These are phyloP conservation scores for Trichoderma asperellum DNA, from an alignment of 2,329 filamentous ascomycete species.

Conservation along the genomic window DNA sequence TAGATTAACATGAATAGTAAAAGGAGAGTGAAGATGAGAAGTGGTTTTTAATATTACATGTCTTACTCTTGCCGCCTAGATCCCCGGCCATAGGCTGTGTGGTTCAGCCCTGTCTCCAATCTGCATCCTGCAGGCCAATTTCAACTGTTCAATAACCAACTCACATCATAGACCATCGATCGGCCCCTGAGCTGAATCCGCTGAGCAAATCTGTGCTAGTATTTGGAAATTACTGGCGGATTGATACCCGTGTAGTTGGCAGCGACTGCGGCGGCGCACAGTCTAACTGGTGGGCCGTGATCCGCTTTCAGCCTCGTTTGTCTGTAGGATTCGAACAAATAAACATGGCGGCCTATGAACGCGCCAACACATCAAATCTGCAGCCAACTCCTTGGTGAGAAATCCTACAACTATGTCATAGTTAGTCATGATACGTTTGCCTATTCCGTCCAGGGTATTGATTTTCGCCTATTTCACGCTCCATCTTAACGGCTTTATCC, in stretches of 20 bases:
- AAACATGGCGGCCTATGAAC: neutral
- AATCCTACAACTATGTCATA: neutral
- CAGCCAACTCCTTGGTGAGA: neutral
- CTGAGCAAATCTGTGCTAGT: neutral
- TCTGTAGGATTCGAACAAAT: neutral
- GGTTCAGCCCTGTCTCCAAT: neutral
- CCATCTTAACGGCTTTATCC: neutral
- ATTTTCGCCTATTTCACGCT: neutral
- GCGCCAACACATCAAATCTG: constrained; percentile 19
- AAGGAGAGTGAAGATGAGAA: neutral
- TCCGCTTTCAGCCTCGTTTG: constrained; percentile 9
- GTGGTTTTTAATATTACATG: neutral
- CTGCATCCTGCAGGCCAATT: neutral
- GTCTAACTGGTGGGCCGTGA: neutral
- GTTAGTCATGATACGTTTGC: neutral
- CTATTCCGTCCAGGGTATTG: neutral
- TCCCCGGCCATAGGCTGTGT: neutral
- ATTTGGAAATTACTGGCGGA: neutral
- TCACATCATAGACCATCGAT: neutral
- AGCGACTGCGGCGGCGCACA: neutral
- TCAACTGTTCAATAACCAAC: neutral
- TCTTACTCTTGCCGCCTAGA: neutral
- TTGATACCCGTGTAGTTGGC: neutral
- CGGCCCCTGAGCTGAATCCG: neutral
- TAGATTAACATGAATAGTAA: neutral